Conservation (phyloP, 352 stramenopile genomes). For the Globisporangium ultimum region DNA sequence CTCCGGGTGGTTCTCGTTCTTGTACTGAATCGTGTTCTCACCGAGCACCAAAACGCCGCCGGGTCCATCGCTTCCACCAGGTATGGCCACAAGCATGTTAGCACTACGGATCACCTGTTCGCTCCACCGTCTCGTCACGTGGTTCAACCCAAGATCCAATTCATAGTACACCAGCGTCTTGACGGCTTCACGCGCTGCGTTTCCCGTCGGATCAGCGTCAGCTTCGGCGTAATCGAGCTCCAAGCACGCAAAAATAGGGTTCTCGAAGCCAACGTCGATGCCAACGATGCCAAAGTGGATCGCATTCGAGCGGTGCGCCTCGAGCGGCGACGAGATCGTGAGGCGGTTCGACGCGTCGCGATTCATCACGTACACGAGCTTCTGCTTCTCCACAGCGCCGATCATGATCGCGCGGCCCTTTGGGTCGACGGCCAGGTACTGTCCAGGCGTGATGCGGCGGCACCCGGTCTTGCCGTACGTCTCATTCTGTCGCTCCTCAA, state of each 20-base stretch:
- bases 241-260: constrained; percentile 98
- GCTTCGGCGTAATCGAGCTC: constrained; percentile 94
- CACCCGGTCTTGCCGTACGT: constrained; percentile 97
- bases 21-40: constrained; percentile 97
- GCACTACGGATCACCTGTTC: constrained; percentile 85
- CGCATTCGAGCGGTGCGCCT: constrained; percentile 95
- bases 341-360: constrained; percentile 91
- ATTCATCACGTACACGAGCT: constrained; percentile 99
- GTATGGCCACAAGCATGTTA: constrained; percentile 93
- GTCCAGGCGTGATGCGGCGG: constrained; percentile 95
- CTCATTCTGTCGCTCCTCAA: constrained; percentile 89
- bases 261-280: constrained; percentile 98
- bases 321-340: constrained; percentile 98
- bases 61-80: constrained; percentile 76
- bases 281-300: constrained; percentile 95
- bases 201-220: constrained; percentile 80
- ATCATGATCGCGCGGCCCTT: constrained; percentile 97
- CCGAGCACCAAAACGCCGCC: constrained; percentile 95
- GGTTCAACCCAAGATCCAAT: constrained; percentile 98
- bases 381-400: constrained; percentile 97
- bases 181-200: constrained; percentile 56
- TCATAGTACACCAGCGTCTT: constrained; percentile 99
- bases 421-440: constrained; percentile 97
- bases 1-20: constrained; percentile 91
- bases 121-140: constrained; percentile 96